Evolutionary conservation across 495 filamentous ascomycete species (phyloP).

Genomic region (Jackrogersella minutella): DNA sequence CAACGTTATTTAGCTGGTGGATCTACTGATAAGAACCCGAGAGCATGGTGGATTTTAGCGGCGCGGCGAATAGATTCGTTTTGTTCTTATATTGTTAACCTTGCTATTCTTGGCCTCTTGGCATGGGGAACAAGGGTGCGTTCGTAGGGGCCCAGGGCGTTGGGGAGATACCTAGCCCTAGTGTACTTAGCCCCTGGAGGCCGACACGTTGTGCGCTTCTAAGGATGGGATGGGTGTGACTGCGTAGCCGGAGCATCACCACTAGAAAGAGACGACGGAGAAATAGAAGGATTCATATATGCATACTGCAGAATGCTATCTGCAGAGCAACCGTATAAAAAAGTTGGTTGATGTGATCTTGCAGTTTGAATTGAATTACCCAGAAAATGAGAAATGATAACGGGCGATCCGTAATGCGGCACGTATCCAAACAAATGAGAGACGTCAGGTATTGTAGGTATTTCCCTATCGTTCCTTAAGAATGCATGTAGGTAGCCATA

Average conservation of each 20-base stretch:
- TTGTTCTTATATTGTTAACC: constrained; percentile 11
- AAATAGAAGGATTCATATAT: constrained; percentile 22
- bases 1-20: constrained; percentile 28
- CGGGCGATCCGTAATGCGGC: no score
- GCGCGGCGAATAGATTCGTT: constrained; percentile 26
- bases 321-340: no score
- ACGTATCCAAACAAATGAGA: no score
- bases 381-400: constrained; percentile 1
- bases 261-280: constrained; percentile 27
- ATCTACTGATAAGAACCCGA: constrained; percentile 40
- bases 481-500: constrained; percentile 1
- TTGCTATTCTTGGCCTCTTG: constrained; percentile 35
- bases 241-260: constrained; percentile 33
- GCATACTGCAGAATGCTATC: constrained; percentile 13
- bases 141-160: not conserved
- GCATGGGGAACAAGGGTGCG: constrained; percentile 22
- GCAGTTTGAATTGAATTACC: constrained; percentile 3
- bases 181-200: not conserved
- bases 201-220: no score
- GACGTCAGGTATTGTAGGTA: not conserved
- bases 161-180: not conserved
- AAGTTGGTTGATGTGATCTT: no score
- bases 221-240: constrained; percentile 21
- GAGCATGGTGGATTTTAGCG: constrained; percentile 24
- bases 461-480: not conserved